Evolutionary conservation across 495 filamentous ascomycete genomes (phyloP).

Genomic region (Aspergillus baeticus): DNA sequence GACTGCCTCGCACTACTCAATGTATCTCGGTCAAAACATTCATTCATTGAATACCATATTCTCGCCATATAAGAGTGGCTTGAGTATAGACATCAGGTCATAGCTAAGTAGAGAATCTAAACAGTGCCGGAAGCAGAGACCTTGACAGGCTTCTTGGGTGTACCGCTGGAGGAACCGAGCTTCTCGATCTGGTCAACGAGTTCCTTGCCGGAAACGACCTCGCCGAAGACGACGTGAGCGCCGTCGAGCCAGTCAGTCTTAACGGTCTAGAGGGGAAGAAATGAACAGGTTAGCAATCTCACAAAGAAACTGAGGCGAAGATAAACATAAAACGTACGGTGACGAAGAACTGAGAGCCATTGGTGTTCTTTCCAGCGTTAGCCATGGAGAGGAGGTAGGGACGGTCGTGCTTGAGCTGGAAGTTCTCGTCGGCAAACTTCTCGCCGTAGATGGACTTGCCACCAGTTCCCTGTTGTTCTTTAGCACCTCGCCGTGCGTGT

Average conservation of each 20-base stretch:
- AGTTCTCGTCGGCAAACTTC: conserved; percentile 98
- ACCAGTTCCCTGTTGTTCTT: conserved; percentile 67
- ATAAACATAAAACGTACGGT: conserved; percentile 52
- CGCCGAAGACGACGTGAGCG: conserved; percentile 98
- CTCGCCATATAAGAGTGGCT: too few species aligned
- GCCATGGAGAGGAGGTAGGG: conserved; percentile 96
- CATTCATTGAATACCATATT: too few species aligned
- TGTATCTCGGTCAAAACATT: too few species aligned
- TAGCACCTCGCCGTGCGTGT: conserved; percentile 12
- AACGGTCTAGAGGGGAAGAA: conserved; percentile 68
- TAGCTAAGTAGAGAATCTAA: neutral
- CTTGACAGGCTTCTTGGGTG: neutral
- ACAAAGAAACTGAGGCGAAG: too few species aligned
- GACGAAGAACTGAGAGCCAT: conserved; percentile 98
- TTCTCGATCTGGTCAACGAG: conserved; percentile 74
- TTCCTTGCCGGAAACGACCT: conserved; percentile 66
- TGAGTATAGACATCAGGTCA: too few species aligned
- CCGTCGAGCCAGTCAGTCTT: conserved; percentile 87
- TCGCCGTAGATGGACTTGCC: conserved; percentile 96
- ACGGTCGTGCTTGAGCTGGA: conserved; percentile 75
- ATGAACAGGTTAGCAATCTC: too few species aligned
- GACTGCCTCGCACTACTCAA: too few species aligned
- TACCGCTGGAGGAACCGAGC: conserved; percentile 41
- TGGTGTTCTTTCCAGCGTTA: conserved; percentile 87
- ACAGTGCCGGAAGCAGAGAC: neutral